These are phyloP conservation scores for Hygrophila difformis DNA, from an alignment of 257 asterid species.

Conservation along the genomic window DNA sequence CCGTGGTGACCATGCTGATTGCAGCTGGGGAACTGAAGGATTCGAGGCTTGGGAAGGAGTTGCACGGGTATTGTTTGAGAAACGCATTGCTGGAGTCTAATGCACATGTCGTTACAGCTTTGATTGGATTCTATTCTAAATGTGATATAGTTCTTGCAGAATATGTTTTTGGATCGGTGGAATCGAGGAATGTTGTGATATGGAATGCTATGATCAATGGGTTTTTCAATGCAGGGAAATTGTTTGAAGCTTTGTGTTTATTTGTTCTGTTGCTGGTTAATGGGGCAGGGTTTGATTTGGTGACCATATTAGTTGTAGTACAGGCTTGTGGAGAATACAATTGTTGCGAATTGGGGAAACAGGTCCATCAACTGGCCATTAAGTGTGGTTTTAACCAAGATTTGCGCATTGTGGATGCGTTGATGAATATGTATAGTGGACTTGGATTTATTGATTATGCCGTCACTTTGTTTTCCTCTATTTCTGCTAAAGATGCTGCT, in stretches of 20 bases:
- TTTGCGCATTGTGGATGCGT: constrained; percentile 31
- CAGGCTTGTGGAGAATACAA: constrained; percentile 28
- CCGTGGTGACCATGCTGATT: constrained; percentile 3
- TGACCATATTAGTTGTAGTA: constrained; percentile 30
- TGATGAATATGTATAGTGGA: constrained; percentile 53
- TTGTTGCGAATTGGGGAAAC: constrained; percentile 19
- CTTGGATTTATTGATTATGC: constrained; percentile 23
- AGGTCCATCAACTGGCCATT: constrained; percentile 38
- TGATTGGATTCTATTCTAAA: constrained; percentile 22
- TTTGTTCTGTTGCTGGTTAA: too few species aligned
- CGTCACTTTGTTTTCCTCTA: constrained; percentile 39
- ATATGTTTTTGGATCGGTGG: constrained; percentile 26
- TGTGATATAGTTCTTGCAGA: constrained; percentile 12
- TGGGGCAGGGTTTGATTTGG: constrained; percentile 13
- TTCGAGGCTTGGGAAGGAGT: constrained; percentile 22
- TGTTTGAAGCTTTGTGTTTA: constrained; percentile 29
- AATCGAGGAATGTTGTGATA: constrained; percentile 34
- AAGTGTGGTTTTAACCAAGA: constrained; percentile 40
- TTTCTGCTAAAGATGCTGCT: constrained; percentile 33
- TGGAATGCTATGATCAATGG: constrained; percentile 67
- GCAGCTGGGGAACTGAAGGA: constrained; percentile 8
- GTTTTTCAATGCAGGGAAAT: constrained; percentile 25
- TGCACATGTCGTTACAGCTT: constrained; percentile 21
- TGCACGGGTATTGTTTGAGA: constrained; percentile 27
- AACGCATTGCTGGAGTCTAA: constrained; percentile 18